Conservation (phyloP, 495 filamentous ascomycete species). For the Aspergillus biplanus region DNA sequence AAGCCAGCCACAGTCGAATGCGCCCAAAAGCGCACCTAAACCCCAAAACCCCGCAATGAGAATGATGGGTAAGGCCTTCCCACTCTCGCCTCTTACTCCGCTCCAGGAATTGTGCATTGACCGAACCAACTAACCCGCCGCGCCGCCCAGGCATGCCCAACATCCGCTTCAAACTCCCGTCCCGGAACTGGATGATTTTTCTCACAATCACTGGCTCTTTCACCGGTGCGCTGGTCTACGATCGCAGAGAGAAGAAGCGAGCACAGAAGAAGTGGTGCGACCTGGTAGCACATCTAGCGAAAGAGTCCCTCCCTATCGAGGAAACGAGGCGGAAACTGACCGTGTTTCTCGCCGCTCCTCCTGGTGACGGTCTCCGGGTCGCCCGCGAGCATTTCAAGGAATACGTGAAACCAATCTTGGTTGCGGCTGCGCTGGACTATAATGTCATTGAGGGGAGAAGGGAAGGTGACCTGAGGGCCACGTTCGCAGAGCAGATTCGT, state of each 20-base stretch:
- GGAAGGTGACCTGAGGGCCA: constrained; percentile 84
- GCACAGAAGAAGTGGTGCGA: constrained; percentile 84
- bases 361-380: constrained; percentile 76
- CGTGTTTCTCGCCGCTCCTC: constrained; percentile 82
- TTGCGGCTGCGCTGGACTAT: constrained; percentile 89
- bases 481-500: constrained; percentile 80
- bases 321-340: constrained; percentile 83
- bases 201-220: constrained; percentile 76
- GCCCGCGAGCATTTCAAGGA: constrained; percentile 94
- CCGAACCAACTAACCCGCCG: neutral
- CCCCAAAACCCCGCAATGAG: constrained; percentile 68
- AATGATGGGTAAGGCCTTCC: constrained; percentile 63
- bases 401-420: constrained; percentile 91
- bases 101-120: neutral
- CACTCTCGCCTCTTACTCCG: neutral
- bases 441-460: constrained; percentile 89
- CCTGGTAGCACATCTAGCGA: constrained; percentile 82
- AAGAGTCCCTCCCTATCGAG: constrained; percentile 70
- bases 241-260: constrained; percentile 83
- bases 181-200: constrained; percentile 98
- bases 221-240: constrained; percentile 78
- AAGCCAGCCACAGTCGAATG: constrained; percentile 32
- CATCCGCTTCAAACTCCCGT: constrained; percentile 83
- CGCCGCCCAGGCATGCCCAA: constrained; percentile 64
- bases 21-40: constrained; percentile 46